Evolutionary conservation across 768 basidiomycete genomes (phyloP).

Genomic region (Mycena indigotica): DNA sequence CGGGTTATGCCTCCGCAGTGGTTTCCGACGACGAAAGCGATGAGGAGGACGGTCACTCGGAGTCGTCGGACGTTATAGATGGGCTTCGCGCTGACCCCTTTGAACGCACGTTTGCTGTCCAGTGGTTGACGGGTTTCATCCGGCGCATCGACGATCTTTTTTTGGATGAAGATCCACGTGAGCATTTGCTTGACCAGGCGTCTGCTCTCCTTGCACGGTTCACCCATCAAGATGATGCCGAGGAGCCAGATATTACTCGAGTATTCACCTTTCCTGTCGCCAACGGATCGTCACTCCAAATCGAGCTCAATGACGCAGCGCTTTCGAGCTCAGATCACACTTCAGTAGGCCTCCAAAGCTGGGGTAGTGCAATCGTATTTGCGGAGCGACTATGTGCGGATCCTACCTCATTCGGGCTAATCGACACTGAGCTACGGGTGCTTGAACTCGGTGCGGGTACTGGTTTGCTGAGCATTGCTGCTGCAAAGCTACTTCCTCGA

Average conservation of each 20-base stretch:
- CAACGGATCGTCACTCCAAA: constrained; percentile 32
- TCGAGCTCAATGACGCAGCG: constrained; percentile 73
- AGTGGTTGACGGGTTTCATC: constrained; percentile 75
- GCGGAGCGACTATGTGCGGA: constrained; percentile 60
- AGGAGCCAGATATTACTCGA: constrained; percentile 48
- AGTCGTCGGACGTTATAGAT: constrained; percentile 38
- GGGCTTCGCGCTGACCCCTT: constrained; percentile 61
- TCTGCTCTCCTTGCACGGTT: constrained; percentile 60
- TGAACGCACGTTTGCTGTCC: constrained; percentile 68
- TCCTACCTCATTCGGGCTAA: constrained; percentile 44
- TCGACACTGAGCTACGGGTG: constrained; percentile 40
- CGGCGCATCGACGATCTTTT: constrained; percentile 49
- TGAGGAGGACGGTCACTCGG: constrained; percentile 20
- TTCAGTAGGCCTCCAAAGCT: constrained; percentile 81
- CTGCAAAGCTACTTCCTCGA: constrained; percentile 47
- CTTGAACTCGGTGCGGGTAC: constrained; percentile 89
- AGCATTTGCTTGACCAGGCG: constrained; percentile 54
- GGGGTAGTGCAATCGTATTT: constrained; percentile 77
- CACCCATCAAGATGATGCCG: constrained; percentile 43
- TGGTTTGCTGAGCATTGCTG: constrained; percentile 75
- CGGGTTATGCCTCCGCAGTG: constrained; percentile 77
- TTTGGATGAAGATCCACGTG: constrained; percentile 42
- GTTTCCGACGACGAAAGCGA: constrained; percentile 50
- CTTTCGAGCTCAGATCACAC: constrained; percentile 69
- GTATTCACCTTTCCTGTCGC: constrained; percentile 49